Base-by-base conservation (phyloP, 2,329 filamentous ascomycete genomes). In the Cladophialophora immunda region DNA sequence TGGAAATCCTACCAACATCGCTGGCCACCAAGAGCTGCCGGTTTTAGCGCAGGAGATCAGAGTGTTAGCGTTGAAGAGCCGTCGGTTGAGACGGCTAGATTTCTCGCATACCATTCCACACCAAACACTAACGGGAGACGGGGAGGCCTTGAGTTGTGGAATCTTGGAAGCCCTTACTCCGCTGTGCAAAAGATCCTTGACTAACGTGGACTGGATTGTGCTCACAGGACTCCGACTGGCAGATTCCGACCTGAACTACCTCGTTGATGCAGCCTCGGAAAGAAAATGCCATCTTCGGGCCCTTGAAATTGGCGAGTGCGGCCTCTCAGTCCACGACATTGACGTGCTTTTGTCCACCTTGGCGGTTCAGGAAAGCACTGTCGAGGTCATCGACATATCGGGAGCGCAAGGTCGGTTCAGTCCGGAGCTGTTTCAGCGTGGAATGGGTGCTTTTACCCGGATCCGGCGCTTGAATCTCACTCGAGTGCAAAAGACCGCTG, bases 91-190 rank as follows among this genome's bases (percentile, higher is more conserved):
- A 68, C 83, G 86, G 56, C 78, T 92, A 73, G 89, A 92, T 75
- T 91, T 92, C 73, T 86, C 85, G 3, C 84, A 85, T 57, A 87
- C 83, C 3, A 65, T 69, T 32, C 70, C 68, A 1, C 30, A 29
- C 15, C 47, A 63, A 29, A 32, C 59, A n/a, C 27, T 67, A 13
- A 57, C 59, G 13, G 62, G 64, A 17, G 58, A 65, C 9, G 80
- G 84, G 58, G 84, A 84, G 70, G 83, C 85, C 7, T 83, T 86
- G 5, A 89, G 89, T 0, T 91, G 89, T 73, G 89, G 88, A 47
- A 88, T 92, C 57, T 87, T 90, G 19, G 89, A 90, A 75, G 90
- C 89, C 2, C 80, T 92, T 4, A 88, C 90, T 71, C 88, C 89
- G 1, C 79, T 92, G 5, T 91, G 88, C 77, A 87, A 87, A 69